phyloP scores from a whole-genome alignment of 495 filamentous ascomycete genomes.

The Thermochaetoides thermophila region DNA sequence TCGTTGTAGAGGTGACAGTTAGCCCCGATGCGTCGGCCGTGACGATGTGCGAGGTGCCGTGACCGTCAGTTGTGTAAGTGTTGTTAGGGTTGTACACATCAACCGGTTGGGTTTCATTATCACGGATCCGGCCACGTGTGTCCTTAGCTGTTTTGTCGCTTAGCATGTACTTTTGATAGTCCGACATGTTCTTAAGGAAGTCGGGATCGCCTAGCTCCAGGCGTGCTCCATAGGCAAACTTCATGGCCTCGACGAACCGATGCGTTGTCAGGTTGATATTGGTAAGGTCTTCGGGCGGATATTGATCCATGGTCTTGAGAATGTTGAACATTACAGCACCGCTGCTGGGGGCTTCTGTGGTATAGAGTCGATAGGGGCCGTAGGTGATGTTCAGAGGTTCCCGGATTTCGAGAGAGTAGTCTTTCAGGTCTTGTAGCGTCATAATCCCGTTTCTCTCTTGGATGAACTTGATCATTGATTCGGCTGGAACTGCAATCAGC shows the following conservation, averaged over 20 bases:
- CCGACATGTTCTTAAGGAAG: conserved; percentile 45
- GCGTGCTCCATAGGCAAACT: conserved; percentile 69
- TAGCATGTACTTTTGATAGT: conserved; percentile 42
- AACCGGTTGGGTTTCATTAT: conserved; percentile 49
- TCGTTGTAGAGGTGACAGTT: conserved; percentile 60
- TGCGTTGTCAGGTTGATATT: conserved; percentile 45
- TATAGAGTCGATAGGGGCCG: conserved; percentile 50
- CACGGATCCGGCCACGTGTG: conserved; percentile 53
- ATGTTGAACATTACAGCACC: conserved; percentile 58
- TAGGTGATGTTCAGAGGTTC: conserved; percentile 53
- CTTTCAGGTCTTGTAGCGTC: conserved; percentile 60
- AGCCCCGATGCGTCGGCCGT: conserved; percentile 54
- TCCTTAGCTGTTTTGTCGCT: conserved; percentile 37
- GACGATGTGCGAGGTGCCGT: conserved; percentile 64
- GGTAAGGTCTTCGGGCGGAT: conserved; percentile 25
- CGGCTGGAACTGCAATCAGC: conserved; percentile 25
- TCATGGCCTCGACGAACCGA: conserved; percentile 70
- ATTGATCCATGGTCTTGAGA: conserved; percentile 68
- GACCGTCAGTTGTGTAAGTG: conserved; percentile 28
- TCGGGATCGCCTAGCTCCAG: conserved; percentile 60
- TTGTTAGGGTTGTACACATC: conserved; percentile 50
- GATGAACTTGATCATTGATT: conserved; percentile 54
- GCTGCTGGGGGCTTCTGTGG: conserved; percentile 55
- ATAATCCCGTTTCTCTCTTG: conserved; percentile 59
- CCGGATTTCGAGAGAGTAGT: conserved; percentile 50